Evolutionary conservation across 2,329 filamentous ascomycete species (phyloP), one percentile per base, ranked within the genome.

Genomic region (Arthrobotrys iridis): DNA sequence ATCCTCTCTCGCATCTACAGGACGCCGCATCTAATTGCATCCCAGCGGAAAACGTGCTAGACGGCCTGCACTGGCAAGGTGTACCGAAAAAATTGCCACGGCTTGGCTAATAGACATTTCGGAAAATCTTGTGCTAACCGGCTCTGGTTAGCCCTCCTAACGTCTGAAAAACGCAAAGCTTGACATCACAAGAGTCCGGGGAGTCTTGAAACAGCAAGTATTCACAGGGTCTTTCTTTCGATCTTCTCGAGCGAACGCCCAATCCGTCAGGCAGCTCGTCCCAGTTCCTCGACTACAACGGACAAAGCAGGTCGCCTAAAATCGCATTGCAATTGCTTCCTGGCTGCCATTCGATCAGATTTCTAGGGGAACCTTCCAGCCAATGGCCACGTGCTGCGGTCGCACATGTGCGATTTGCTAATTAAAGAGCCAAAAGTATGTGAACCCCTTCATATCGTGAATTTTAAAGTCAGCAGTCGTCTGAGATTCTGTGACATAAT

Each of bases 181-280:
- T 62, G 58, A 62, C 58, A 48, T 62, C 41, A 48, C 10, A 45
- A n/a, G n/a, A n/a, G 40, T 46, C 58, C 26, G 41, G 57, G 58
- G n/a, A n/a, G 40, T 62, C 58, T 20, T 57, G 66, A 71, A 71
- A 71, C 57, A 71, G 66, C 35, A 71, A 71, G 58, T 64, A 57
- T 67, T 40, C 46, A 59, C 55, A 46, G 50, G 6, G 11, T n/a
- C 22, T 41, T 67, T 55, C 22, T 26, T 46, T 52, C 15, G 41
- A 46, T 50, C 43, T 64, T 41, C 30, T 18, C 24, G 11, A 13
- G 60, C 55, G 26, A 7, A 41, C 5, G 20, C 46, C 33, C 7
- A 45, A 57, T 62, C 45, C 37, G 60, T 57, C 70, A 62, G 70
- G 57, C 55, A 66, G 43, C 45, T 46, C 62, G 41, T 74, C 46